Evolutionary conservation across 202 grass and related monocot species (phyloP).

Genomic region (Musa balbisiana): DNA sequence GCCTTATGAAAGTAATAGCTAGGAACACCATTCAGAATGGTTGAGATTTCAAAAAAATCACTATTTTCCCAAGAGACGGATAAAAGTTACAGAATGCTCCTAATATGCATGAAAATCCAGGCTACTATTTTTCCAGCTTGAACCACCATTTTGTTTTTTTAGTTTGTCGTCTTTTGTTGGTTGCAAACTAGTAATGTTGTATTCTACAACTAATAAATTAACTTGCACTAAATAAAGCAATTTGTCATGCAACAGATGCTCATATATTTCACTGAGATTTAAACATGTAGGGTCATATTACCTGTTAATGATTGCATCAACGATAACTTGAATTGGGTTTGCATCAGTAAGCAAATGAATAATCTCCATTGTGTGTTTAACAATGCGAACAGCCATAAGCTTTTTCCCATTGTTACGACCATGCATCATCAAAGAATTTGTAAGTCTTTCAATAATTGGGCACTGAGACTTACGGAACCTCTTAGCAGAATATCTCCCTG

Average conservation of each 20-base stretch:
- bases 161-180: no score
- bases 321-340: conserved; percentile 8
- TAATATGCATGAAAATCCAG: background rate
- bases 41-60: no score
- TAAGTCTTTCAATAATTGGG: conserved; percentile 7
- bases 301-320: conserved; percentile 10
- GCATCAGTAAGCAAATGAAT: conserved; percentile 15
- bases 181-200: no score
- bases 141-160: no score
- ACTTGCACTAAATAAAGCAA: no score
- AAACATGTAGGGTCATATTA: background rate
- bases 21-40: no score
- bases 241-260: background rate
- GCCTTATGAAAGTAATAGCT: no score
- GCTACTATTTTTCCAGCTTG: background rate
- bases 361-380: conserved; percentile 12
- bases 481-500: conserved; percentile 10
- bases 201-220: no score
- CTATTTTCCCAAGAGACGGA: no score
- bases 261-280: background rate
- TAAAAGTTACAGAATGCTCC: background rate
- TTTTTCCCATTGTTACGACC: conserved; percentile 13
- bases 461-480: conserved; percentile 6
- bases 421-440: conserved; percentile 15
- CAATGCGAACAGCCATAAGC: conserved; percentile 5